Conservation (phyloP, 805 yeast genomes). For the Wickerhamiella siamensis region DNA sequence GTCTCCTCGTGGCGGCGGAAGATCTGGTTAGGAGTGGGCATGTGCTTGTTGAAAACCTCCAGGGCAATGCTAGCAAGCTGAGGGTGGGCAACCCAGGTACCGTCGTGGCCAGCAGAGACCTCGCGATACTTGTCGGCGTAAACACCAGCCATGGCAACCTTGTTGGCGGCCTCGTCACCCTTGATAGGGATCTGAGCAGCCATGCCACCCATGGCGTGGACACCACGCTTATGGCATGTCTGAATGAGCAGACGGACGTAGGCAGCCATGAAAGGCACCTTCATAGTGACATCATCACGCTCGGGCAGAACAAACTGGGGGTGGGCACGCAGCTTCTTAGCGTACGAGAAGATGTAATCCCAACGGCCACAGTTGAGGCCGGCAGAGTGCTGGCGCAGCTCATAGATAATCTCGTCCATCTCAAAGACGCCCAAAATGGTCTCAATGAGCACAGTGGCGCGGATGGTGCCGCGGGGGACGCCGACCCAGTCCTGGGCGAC, state of each 20-base stretch:
- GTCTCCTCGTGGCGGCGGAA: constrained; percentile 36
- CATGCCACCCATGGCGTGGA: constrained; percentile 70
- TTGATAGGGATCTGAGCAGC: constrained; percentile 67
- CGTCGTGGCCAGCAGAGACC: constrained; percentile 56
- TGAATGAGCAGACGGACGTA: constrained; percentile 51
- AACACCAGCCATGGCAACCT: constrained; percentile 52
- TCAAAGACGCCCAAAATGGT: constrained; percentile 62
- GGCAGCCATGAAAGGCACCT: constrained; percentile 52
- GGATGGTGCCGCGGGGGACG: constrained; percentile 51
- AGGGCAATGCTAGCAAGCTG: constrained; percentile 51
- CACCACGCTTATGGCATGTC: constrained; percentile 59
- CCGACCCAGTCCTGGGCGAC: constrained; percentile 49
- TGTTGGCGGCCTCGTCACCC: constrained; percentile 45
- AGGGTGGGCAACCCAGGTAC: constrained; percentile 70
- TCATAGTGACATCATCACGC: constrained; percentile 55
- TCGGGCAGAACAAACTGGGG: constrained; percentile 52
- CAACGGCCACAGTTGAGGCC: constrained; percentile 68
- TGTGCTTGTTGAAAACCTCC: constrained; percentile 56
- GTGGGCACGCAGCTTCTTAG: constrained; percentile 50
- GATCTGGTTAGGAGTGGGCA: constrained; percentile 65
- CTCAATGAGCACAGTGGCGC: constrained; percentile 59
- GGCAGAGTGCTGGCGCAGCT: constrained; percentile 54
- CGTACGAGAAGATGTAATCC: constrained; percentile 62
- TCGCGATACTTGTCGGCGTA: constrained; percentile 55
- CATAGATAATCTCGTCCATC: constrained; percentile 66